phyloP scores from a whole-genome alignment of 2,329 filamentous ascomycete genomes.

The Botrytis squamosa region DNA sequence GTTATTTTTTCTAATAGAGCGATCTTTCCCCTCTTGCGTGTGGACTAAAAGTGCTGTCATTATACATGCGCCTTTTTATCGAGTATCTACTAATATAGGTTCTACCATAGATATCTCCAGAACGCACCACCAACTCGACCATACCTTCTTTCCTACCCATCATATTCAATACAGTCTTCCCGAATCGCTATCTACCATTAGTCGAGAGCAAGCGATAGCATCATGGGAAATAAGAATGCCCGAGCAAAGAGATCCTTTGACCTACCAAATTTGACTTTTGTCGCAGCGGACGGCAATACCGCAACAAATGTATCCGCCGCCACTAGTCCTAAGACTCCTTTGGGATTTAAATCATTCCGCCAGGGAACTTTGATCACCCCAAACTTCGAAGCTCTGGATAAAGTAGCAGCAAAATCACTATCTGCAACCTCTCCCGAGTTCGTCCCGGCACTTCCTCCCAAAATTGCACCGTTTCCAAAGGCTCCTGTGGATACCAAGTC shows the following conservation, averaged over 20 bases:
- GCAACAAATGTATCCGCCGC: neutral
- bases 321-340: neutral
- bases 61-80: neutral
- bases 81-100: neutral
- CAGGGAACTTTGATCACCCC: conserved; percentile 17
- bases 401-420: conserved; percentile 5
- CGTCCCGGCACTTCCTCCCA: conserved; percentile 1
- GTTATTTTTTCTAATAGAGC: neutral
- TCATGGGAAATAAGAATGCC: conserved; percentile 21
- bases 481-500: neutral
- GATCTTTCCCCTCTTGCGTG: neutral
- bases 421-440: conserved; percentile 20
- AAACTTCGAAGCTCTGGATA: conserved; percentile 6
- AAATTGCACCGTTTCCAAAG: neutral
- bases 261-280: neutral
- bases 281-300: neutral
- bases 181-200: neutral
- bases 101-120: neutral
- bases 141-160: neutral
- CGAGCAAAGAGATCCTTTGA: conserved; percentile 7
- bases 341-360: conserved; percentile 19
- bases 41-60: neutral
- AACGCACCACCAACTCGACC: neutral
- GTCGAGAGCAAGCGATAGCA: neutral
- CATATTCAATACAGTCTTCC: neutral